Base-by-base conservation (phyloP, 306 rosid species). In the Prunus armeniaca region DNA sequence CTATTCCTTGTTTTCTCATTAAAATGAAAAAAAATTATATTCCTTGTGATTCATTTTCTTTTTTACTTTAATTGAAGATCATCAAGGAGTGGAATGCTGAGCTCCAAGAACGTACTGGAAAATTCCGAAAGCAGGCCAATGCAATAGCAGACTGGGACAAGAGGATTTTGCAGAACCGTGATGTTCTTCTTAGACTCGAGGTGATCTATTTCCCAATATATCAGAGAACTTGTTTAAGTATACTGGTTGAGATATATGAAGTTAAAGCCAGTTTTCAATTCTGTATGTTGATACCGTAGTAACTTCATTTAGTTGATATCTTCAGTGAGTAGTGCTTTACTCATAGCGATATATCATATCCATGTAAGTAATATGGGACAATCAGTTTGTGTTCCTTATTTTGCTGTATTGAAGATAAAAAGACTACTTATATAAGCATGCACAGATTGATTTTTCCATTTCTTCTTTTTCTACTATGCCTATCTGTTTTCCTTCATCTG, bases 21-120 rank as follows among this genome's bases (percentile, higher is more conserved):
- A 7, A 38, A 7, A 1, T 38, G 1, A 38, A 38, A 38, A 38
- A 6, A 38, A 6, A 38, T 38, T 38, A 38, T 38, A 7, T 38
- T 38, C 43, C 43, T 38, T 51, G 55, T 66, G 11, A 22, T 17
- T n/a, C 12, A 43, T 9, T 76, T 50, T 18, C 28, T 65, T 27
- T 22, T 43, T 55, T 46, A 0, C 45, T 19, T 22, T 43, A 20
- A 55, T 69, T 81, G 51, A 75, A 95, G 98, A 95, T 92, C 81
- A 90, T 92, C 85, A 90, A 92, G 82, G 98, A 92, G 82, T 95
- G 98, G 98, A 95, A 95, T 86, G 72, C 87, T 8, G 97, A 95
- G 86, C 88, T 95, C 75, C 98, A 92, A 90, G 93, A 92, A 85
- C 96, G 98, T 77, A 89, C 95, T 54, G 97, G 97, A 65, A 90